Evolutionary conservation across 257 asterid genomes (phyloP).

Genomic region (Solanum paucissectum): DNA sequence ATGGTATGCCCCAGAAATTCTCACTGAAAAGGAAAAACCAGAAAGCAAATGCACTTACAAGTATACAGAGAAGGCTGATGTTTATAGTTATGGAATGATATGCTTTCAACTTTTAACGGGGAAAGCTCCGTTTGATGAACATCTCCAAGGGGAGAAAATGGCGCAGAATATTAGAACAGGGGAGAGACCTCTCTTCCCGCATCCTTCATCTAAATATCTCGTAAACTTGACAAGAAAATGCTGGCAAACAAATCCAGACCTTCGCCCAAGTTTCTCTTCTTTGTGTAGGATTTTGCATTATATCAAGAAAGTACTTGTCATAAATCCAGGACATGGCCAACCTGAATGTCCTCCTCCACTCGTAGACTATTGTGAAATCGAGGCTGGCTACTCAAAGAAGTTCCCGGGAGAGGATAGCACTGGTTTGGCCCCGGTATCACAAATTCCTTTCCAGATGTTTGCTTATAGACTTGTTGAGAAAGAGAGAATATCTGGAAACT

Average conservation of each 20-base stretch:
- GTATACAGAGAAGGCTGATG: conserved; percentile 69
- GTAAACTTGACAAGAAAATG: conserved; percentile 61
- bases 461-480: conserved; percentile 54
- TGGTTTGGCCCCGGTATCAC: conserved; percentile 31
- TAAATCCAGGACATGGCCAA: conserved; percentile 75
- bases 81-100: conserved; percentile 80
- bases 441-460: conserved; percentile 74
- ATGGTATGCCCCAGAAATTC: conserved; percentile 81
- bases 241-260: conserved; percentile 62
- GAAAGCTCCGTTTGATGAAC: conserved; percentile 71
- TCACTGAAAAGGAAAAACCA: conserved; percentile 45
- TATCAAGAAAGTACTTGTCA: conserved; percentile 55
- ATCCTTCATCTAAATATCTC: conserved; percentile 66
- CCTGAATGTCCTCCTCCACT: conserved; percentile 78
- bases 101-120: conserved; percentile 76
- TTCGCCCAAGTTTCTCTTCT: conserved; percentile 69
- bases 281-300: conserved; percentile 61
- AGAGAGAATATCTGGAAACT: conserved; percentile 28
- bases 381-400: conserved; percentile 44
- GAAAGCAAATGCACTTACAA: conserved; percentile 15
- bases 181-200: conserved; percentile 77
- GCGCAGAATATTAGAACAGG: conserved; percentile 66
- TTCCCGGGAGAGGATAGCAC: conserved; percentile 16
- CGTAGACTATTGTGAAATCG: conserved; percentile 72
- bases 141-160: conserved; percentile 70